Evolutionary conservation across 129 eudicot species (phyloP).

Genomic region (Escallonia rubra): DNA sequence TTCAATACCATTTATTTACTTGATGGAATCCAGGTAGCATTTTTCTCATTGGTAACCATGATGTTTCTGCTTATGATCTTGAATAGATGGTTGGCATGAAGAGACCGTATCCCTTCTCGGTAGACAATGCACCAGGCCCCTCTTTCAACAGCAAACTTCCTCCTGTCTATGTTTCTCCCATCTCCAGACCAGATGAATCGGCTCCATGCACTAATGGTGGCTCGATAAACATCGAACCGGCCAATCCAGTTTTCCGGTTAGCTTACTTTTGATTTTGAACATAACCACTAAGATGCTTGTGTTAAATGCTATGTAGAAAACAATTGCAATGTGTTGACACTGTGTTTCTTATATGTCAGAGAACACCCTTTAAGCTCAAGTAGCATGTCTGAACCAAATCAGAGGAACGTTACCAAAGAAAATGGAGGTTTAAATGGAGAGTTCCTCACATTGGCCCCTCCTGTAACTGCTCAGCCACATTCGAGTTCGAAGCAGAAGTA

Average conservation of each 20-base stretch:
- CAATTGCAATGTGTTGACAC: conserved; percentile 4
- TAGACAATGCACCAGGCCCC: conserved; percentile 52
- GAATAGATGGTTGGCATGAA: conserved; percentile 65
- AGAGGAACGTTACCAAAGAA: conserved; percentile 21
- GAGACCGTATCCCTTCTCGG: conserved; percentile 57
- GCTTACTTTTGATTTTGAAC: conserved; percentile 3
- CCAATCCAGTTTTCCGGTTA: conserved; percentile 37
- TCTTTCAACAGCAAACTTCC: conserved; percentile 40
- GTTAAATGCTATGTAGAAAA: too few relatives aligned
- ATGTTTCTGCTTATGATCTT: background rate
- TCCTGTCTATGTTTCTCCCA: conserved; percentile 21
- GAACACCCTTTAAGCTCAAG: conserved; percentile 37
- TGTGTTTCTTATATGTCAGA: conserved; percentile 21
- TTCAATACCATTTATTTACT: background rate
- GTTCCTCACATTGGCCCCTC: conserved; percentile 71
- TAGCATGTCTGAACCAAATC: conserved; percentile 22
- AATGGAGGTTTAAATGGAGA: conserved; percentile 44
- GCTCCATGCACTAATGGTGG: conserved; percentile 44
- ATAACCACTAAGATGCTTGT: too few relatives aligned
- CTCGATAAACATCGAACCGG: conserved; percentile 22
- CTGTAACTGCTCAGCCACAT: conserved; percentile 28
- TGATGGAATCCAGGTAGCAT: background rate
- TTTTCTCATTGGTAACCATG: background rate
- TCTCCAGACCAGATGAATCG: conserved; percentile 40
- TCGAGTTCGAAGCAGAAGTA: conserved; percentile 19